Percentiles rank a stretch among this genome's conserved stretches.
phyloP scores from a whole-genome alignment of 306 rosid species.

The Begonia loranthoides region DNA sequence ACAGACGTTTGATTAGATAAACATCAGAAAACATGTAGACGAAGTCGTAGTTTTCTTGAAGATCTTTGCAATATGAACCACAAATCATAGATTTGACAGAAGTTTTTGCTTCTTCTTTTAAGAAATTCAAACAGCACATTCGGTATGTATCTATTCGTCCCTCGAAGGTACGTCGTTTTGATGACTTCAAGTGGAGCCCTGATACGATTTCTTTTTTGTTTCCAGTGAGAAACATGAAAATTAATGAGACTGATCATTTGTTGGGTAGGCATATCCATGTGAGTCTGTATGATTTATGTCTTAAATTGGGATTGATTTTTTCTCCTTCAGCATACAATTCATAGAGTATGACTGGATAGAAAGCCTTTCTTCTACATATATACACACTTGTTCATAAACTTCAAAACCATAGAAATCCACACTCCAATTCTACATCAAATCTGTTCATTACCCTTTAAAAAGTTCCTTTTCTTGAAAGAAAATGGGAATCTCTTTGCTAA shows the following conservation, averaged over 20 bases:
- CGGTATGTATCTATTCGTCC: too few relatives aligned
- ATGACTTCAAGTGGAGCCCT: too few relatives aligned
- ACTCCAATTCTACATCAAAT: background rate
- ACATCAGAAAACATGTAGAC: background rate
- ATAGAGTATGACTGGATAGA: background rate
- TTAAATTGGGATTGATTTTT: too few relatives aligned
- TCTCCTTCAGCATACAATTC: too few relatives aligned
- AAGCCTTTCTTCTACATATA: slow-evolving; percentile 8
- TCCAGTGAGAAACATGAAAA: background rate
- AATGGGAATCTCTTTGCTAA: slow-evolving; percentile 16
- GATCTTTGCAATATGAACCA: background rate
- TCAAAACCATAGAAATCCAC: background rate
- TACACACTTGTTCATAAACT: slow-evolving; percentile 6
- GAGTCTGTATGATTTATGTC: background rate
- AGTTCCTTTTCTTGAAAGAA: background rate
- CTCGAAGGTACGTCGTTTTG: too few relatives aligned
- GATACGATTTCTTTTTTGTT: too few relatives aligned
- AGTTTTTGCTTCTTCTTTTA: too few relatives aligned
- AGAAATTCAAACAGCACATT: too few relatives aligned
- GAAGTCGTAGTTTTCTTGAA: background rate
- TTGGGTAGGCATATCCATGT: background rate
- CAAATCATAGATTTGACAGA: background rate
- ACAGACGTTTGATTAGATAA: background rate
- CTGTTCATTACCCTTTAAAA: too few relatives aligned
- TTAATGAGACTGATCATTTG: background rate